A percentile compares a stretch with the other conserved stretches of the same genome.
phyloP scores from a whole-genome alignment of 1,139 yeast genomes.

The Pichia terricola region DNA sequence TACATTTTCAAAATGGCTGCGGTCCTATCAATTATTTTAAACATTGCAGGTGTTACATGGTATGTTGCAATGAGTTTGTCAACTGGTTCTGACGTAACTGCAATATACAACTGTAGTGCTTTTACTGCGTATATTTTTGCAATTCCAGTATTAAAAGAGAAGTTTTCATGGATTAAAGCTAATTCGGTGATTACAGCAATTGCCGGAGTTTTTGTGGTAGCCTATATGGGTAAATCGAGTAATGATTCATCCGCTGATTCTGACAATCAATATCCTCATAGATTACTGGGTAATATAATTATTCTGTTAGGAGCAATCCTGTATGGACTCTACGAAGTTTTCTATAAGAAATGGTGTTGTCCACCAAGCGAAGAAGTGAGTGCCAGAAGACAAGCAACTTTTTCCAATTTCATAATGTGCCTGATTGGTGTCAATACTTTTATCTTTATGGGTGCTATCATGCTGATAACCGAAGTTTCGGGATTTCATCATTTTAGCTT shows the following conservation, averaged over 20 bases:
- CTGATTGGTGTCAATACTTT: constrained; percentile 53
- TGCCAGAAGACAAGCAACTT: constrained; percentile 47
- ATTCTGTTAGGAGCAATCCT: constrained; percentile 72
- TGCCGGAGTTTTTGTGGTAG: constrained; percentile 68
- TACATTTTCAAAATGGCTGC: constrained; percentile 39
- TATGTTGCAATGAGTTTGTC: constrained; percentile 75
- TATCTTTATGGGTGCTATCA: constrained; percentile 37
- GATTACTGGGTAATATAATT: constrained; percentile 62
- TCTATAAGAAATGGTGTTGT: constrained; percentile 67
- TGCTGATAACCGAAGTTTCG: constrained; percentile 42
- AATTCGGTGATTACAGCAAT: constrained; percentile 65
- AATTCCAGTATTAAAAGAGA: constrained; percentile 61
- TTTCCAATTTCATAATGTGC: constrained; percentile 48
- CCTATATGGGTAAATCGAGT: constrained; percentile 47
- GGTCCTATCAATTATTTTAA: constrained; percentile 47
- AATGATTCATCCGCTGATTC: neutral
- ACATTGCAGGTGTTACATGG: constrained; percentile 79
- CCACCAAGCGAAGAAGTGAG: constrained; percentile 55
- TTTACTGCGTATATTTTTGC: constrained; percentile 84
- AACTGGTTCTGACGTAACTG: constrained; percentile 80
- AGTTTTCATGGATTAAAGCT: constrained; percentile 55
- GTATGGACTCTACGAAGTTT: constrained; percentile 79
- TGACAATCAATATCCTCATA: constrained; percentile 38
- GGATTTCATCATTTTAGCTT: constrained; percentile 53
- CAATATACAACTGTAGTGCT: constrained; percentile 84